These are phyloP conservation scores for Cordyceps militaris DNA, from an alignment of 2,329 filamentous ascomycete genomes.

Conservation along the genomic window DNA sequence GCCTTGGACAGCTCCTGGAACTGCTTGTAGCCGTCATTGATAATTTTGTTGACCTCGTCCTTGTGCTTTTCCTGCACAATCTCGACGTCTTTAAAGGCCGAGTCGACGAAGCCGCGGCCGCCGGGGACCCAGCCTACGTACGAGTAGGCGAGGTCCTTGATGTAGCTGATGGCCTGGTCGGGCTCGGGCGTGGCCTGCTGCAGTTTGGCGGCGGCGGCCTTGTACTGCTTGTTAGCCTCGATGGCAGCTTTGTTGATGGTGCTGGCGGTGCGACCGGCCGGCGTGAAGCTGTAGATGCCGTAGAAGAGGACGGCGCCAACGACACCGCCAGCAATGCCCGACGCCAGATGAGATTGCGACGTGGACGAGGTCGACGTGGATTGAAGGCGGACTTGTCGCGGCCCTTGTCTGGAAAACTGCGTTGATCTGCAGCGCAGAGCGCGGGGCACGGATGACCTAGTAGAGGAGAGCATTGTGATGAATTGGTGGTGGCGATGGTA, in stretches of 20 bases:
- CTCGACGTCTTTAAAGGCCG: constrained; percentile 64
- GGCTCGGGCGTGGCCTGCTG: constrained; percentile 56
- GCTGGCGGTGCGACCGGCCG: constrained; percentile 33
- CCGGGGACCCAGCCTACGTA: constrained; percentile 69
- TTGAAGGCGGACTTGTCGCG: constrained; percentile 29
- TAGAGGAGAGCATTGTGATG: constrained; percentile 2
- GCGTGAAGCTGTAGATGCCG: constrained; percentile 37
- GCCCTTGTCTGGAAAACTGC: not conserved
- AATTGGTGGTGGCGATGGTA: not conserved
- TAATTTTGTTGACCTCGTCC: constrained; percentile 62
- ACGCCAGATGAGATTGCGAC: constrained; percentile 28
- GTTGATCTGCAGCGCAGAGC: not conserved
- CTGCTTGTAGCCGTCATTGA: constrained; percentile 60
- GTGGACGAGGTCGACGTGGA: constrained; percentile 26
- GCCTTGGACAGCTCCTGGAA: constrained; percentile 54
- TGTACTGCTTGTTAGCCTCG: constrained; percentile 54
- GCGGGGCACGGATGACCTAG: not conserved
- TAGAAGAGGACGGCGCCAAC: constrained; percentile 36
- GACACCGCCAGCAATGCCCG: constrained; percentile 38
- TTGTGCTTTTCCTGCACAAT: constrained; percentile 59
- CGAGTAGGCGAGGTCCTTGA: constrained; percentile 58
- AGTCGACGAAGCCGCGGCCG: constrained; percentile 59
- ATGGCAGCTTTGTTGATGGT: constrained; percentile 41
- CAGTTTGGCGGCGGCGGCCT: constrained; percentile 52
- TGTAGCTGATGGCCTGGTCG: constrained; percentile 58